A percentile compares a stretch with the other conserved stretches of the same genome.
Evolutionary conservation across 768 basidiomycete species (phyloP).

Genomic region (Gloeostereum incarnatum): DNA sequence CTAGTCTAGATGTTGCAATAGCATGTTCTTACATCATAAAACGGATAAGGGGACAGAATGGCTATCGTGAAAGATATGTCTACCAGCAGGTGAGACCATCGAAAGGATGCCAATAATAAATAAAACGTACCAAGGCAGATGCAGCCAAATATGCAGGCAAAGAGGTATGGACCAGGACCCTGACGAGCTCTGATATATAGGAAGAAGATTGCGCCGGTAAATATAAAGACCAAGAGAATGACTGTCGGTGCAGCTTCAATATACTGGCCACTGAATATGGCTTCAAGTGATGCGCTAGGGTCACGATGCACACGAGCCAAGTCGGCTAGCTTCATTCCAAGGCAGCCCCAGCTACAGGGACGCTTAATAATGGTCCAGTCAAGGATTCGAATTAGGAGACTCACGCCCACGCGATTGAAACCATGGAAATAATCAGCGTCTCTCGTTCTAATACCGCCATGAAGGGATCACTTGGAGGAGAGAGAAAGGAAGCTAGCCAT

Average conservation of each 20-base stretch:
- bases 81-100: slow-evolving; percentile 13
- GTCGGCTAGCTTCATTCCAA: slow-evolving; percentile 56
- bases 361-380: neutral
- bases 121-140: slow-evolving; percentile 42
- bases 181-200: slow-evolving; percentile 49
- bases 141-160: slow-evolving; percentile 49
- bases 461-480: slow-evolving; percentile 62
- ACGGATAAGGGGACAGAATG: slow-evolving; percentile 55
- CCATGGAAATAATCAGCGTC: slow-evolving; percentile 39
- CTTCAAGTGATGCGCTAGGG: slow-evolving; percentile 23
- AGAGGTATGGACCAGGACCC: slow-evolving; percentile 56
- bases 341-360: slow-evolving; percentile 48
- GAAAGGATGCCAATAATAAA: neutral
- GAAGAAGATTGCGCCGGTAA: slow-evolving; percentile 46
- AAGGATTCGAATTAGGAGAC: slow-evolving; percentile 14
- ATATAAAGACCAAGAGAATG: slow-evolving; percentile 55
- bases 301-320: slow-evolving; percentile 38
- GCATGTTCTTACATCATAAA: slow-evolving; percentile 32
- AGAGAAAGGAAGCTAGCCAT: slow-evolving; percentile 48
- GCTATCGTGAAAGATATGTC: slow-evolving; percentile 54
- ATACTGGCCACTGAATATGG: slow-evolving; percentile 42
- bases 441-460: slow-evolving; percentile 63
- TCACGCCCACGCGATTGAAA: slow-evolving; percentile 49
- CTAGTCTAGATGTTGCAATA: neutral
- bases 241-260: slow-evolving; percentile 49